Conservation (phyloP, 1,284 basidiomycete genomes). For the Marasmius sp. region DNA sequence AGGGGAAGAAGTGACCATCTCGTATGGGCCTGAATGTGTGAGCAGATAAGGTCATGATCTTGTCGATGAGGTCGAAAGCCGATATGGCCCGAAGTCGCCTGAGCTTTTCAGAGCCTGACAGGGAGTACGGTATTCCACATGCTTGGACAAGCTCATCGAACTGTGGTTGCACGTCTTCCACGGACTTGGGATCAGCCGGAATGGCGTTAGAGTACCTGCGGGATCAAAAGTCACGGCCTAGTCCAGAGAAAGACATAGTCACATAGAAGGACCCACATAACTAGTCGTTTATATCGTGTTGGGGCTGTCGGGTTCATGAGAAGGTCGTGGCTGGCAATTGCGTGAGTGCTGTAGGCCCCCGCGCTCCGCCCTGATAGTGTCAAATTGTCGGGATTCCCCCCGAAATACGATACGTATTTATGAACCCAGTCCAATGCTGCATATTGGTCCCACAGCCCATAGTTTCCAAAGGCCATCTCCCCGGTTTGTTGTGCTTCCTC, state of each 20-base stretch:
- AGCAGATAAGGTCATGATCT: constrained; percentile 12
- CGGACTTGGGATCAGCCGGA: constrained; percentile 13
- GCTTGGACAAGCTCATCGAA: constrained; percentile 12
- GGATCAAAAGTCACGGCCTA: not conserved
- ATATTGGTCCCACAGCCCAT: constrained; percentile 15
- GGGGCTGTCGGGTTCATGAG: constrained; percentile 4
- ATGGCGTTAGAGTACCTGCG: constrained; percentile 16
- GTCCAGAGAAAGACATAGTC: not conserved
- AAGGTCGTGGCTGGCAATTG: constrained; percentile 12
- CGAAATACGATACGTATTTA: constrained; percentile 9
- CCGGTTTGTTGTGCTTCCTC: constrained; percentile 10
- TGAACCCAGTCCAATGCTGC: constrained; percentile 13
- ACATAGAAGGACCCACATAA: constrained; percentile 9
- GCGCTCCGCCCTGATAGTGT: constrained; percentile 14
- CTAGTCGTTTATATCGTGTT: constrained; percentile 10
- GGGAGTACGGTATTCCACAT: constrained; percentile 6
- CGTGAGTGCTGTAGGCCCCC: constrained; percentile 14
- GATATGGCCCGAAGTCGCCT: constrained; percentile 10
- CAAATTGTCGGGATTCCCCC: constrained; percentile 11
- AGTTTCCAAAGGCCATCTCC: constrained; percentile 12
- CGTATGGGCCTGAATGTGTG: constrained; percentile 14
- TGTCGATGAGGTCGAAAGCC: constrained; percentile 9
- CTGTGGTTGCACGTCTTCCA: constrained; percentile 14
- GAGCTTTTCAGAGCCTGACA: constrained; percentile 13
- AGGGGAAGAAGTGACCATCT: constrained; percentile 13